Percentiles rank a stretch among this genome's conserved stretches.
These are phyloP conservation scores for Gentiana dahurica DNA, from an alignment of 257 asterid genomes.

Conservation along the genomic window DNA sequence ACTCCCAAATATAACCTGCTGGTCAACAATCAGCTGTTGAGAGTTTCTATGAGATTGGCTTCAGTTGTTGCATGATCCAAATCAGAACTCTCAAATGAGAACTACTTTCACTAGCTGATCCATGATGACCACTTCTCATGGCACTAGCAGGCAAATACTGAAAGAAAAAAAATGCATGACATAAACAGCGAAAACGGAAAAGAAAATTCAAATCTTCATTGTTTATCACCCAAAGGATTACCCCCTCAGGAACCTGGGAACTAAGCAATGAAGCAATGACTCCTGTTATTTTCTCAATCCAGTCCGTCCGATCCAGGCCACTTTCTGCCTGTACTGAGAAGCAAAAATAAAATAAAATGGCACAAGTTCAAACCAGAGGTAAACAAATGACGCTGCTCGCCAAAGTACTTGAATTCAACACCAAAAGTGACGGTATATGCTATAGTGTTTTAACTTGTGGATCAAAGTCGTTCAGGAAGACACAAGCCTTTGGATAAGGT, in stretches of 20 bases:
- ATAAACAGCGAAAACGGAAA: slow-evolving; percentile 2
- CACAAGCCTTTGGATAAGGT: no score
- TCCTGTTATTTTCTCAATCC: slow-evolving; percentile 99
- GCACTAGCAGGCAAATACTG: slow-evolving; percentile 82
- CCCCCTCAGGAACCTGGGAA: slow-evolving; percentile 97
- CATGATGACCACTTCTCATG: slow-evolving; percentile 87
- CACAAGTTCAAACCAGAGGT: slow-evolving; percentile 1
- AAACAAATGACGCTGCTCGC: no score
- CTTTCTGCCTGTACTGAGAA: slow-evolving; percentile 88
- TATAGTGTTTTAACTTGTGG: no score
- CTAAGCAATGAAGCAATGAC: slow-evolving; percentile 95
- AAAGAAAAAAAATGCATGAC: no score
- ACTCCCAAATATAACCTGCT: no score
- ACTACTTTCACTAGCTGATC: slow-evolving; percentile 96
- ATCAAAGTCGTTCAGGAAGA: no score
- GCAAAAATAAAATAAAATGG: slow-evolving; percentile 19
- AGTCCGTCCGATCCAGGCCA: slow-evolving; percentile 97
- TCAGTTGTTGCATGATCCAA: slow-evolving; percentile 78
- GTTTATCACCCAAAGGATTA: slow-evolving; percentile 16
- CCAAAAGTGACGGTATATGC: no score
- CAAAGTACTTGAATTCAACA: no score
- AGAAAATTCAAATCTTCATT: slow-evolving; percentile 4
- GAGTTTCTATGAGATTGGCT: slow-evolving; percentile 41
- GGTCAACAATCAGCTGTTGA: slow-evolving; percentile 18
- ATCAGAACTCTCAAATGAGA: slow-evolving; percentile 94